Evolutionary conservation across 1,284 basidiomycete species (phyloP), one percentile per base, ranked within the genome.

Genomic region (Tylopilus sp.): DNA sequence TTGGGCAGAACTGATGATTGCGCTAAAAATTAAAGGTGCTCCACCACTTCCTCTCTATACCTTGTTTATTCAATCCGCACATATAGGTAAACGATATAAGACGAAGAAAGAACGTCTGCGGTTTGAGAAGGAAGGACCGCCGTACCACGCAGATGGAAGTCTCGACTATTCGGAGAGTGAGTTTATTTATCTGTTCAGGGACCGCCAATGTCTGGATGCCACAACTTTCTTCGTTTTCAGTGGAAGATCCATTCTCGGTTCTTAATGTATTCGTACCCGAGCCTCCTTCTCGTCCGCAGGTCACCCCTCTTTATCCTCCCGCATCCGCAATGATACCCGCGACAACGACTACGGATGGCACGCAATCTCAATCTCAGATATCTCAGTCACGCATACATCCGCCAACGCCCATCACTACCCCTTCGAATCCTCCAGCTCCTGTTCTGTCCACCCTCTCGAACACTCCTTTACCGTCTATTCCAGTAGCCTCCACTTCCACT

Each of bases 41-140:
- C 2, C 4, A 23, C 8, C 9, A 34, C 13, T 0, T 4, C 6
- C 4, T 28, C 42, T 10, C 9, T 13, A 46, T 36, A 11, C 4
- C n/a, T n/a, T 26, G 13, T 18, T 6, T 19, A 18, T 11, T 35
- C 2, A 44, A 7, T 18, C 0, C 2, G 0, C 21, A 9, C 23
- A 2, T 4, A 4, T 5, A 89, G 87, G 84, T 12, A 89, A 88
- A 59, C 76, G 79, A 19, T 87, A 87, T 60, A 78, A 77, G 47
- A 89, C 86, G 1, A 89, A 89, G 70, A 89, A 85, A 58, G 87
- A 89, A 57, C 73, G 86, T 12, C 57, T 89, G 52, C 74, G 82
- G 19, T 75, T 88, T 42, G 86, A 89, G 59, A 82, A 78, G 52
- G 81, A 81, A 49, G 87, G 87, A 0, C 83, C 82, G 13, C 86